Evolutionary conservation across 2,329 filamentous ascomycete genomes (phyloP).

Genomic region (Calonectria multiphialidica): DNA sequence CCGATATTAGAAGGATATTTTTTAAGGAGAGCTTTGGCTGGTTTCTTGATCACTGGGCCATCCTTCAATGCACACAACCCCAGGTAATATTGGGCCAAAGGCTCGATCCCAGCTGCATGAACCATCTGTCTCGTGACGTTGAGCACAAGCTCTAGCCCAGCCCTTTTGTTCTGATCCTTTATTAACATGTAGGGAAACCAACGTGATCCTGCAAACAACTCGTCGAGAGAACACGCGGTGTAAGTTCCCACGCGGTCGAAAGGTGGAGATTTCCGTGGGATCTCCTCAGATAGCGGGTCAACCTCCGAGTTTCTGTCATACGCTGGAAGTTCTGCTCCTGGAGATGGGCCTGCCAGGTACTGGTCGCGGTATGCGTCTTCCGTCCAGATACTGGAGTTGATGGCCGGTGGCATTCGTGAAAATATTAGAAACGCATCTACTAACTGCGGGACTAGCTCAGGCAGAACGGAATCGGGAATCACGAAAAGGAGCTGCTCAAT

Average conservation of each 20-base stretch:
- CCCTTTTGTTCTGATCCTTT: conserved; percentile 37
- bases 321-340: conserved; percentile 7
- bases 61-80: conserved; percentile 73
- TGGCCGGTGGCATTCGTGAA: conserved; percentile 70
- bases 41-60: conserved; percentile 70
- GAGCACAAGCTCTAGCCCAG: conserved; percentile 61
- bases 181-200: conserved; percentile 60
- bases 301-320: neutral
- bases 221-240: conserved; percentile 57
- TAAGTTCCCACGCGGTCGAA: conserved; percentile 47
- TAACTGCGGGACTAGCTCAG: conserved; percentile 58
- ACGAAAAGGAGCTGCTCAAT: conserved; percentile 72
- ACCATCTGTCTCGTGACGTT: conserved; percentile 71
- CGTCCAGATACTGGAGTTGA: conserved; percentile 43
- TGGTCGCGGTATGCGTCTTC: conserved; percentile 47
- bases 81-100: conserved; percentile 76
- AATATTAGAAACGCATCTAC: conserved; percentile 80
- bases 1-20: conserved; percentile 70
- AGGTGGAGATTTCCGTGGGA: conserved; percentile 38
- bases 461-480: conserved; percentile 55
- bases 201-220: conserved; percentile 61
- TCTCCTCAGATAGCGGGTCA: conserved; percentile 35
- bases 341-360: conserved; percentile 35
- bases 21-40: conserved; percentile 81
- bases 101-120: conserved; percentile 48